Evolutionary conservation across 495 filamentous ascomycete species (phyloP), one percentile per base, ranked within the genome.

Genomic region (Sordaria brevicollis): DNA sequence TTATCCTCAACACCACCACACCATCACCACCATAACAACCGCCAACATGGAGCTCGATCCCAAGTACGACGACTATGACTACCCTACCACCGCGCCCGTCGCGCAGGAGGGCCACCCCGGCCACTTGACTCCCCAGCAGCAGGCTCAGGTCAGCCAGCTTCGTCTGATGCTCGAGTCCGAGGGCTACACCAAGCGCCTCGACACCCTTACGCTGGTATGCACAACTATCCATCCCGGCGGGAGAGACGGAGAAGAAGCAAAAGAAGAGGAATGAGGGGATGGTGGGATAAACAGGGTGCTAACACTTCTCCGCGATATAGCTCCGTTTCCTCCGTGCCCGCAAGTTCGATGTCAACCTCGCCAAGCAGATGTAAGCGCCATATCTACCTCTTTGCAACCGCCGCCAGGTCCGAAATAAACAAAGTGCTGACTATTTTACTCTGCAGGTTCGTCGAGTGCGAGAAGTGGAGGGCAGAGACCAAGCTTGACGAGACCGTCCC

Each of bases 1-100:
- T 36, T 11, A 17, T 2, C 37, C 13, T 69, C 54, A 71, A 66
- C 72, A 72, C 70, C 29, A 68, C 70, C 68, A 75, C 67, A 67
- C n/a, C n/a, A n/a, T n/a, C n/a, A 76, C 67, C 70, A 68, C 76
- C 65, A 65, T n/a, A n/a, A n/a, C 67, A 49, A 69, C 72, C 70
- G 39, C 72, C 38, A 74, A 76, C 71, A 80, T 91, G 79, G 81
- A 89, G 77, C 83, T 88, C 68, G 91, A 96, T 79, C 85, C 92
- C 74, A 97, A 96, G 81, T 97, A 97, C 85, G 94, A 99, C 81
- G 81, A 94, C 83, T 97, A 96, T 83, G 94, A 97, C 78, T 98
- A 85, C 82, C 95, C 95, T 67, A 94, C 89, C 67, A 93, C 86
- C 31, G 87, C 90, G 54, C 89, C 92, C 41, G 85, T 86, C 65